phyloP scores from a whole-genome alignment of 2,329 filamentous ascomycete species.

The Dactylellina drechsleri region DNA sequence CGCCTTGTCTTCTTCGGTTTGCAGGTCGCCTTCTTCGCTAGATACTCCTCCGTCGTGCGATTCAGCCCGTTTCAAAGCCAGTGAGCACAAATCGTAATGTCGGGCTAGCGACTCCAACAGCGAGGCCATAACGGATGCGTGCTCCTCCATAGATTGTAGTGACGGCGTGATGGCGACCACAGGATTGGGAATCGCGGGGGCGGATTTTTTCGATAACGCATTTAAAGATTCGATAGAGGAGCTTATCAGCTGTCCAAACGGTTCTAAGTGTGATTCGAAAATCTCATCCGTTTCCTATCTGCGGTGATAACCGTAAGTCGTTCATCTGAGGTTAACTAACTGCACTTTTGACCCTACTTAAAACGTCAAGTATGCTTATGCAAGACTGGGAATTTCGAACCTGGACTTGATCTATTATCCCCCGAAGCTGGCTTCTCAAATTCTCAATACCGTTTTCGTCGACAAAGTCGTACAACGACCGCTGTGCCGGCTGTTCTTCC shows the following conservation, averaged over 20 bases:
- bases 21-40: conserved; percentile 31
- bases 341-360: background rate
- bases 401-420: conserved; percentile 67
- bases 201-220: conserved; percentile 38
- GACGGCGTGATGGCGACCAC: conserved; percentile 64
- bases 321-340: conserved; percentile 58
- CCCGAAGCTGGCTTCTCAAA: conserved; percentile 68
- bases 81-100: conserved; percentile 68
- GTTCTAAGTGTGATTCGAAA: conserved; percentile 49
- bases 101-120: conserved; percentile 66
- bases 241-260: conserved; percentile 33
- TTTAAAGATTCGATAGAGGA: conserved; percentile 39
- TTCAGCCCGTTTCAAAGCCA: conserved; percentile 67
- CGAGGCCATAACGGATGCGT: conserved; percentile 66
- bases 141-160: conserved; percentile 65
- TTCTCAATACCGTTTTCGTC: conserved; percentile 71
- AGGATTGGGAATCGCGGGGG: conserved; percentile 49
- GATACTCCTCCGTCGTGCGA: conserved; percentile 40
- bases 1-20: conserved; percentile 64
- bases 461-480: conserved; percentile 74
- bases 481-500: conserved; percentile 60
- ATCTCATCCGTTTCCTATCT: conserved; percentile 53
- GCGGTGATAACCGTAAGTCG: conserved; percentile 19
- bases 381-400: conserved; percentile 40
- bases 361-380: background rate